These are phyloP conservation scores for Meyerozyma guilliermondii DNA, from an alignment of 1,139 yeast species.

Conservation along the genomic window DNA sequence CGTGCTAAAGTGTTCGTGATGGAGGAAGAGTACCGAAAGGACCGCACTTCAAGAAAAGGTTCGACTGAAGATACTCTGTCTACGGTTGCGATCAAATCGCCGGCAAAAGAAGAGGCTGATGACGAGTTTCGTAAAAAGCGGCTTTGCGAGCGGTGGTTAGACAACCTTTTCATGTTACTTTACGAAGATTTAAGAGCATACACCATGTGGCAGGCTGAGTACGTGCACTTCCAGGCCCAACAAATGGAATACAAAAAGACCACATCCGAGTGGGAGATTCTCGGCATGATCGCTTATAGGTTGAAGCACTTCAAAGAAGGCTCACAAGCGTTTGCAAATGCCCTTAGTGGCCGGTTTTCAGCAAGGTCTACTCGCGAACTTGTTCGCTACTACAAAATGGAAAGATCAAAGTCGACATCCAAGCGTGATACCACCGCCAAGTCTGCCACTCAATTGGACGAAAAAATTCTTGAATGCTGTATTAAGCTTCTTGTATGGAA, in stretches of 20 bases:
- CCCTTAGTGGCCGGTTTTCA: constrained; percentile 72
- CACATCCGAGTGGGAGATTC: constrained; percentile 89
- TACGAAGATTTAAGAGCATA: constrained; percentile 87
- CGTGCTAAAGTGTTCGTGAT: constrained; percentile 87
- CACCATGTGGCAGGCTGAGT: constrained; percentile 89
- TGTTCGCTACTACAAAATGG: constrained; percentile 58
- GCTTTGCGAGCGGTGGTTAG: constrained; percentile 93
- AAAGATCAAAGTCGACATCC: constrained; percentile 30
- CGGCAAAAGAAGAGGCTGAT: constrained; percentile 24
- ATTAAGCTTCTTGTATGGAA: constrained; percentile 88
- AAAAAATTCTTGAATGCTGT: constrained; percentile 60
- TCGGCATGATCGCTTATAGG: constrained; percentile 77
- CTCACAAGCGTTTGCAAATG: constrained; percentile 75
- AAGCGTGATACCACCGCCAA: constrained; percentile 30
- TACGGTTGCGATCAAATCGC: constrained; percentile 9
- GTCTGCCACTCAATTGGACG: constrained; percentile 47
- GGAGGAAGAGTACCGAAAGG: constrained; percentile 82
- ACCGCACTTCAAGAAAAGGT: constrained; percentile 17
- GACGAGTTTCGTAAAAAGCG: constrained; percentile 63
- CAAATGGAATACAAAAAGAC: constrained; percentile 72
- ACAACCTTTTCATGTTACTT: constrained; percentile 76
- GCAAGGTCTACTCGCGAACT: constrained; percentile 76
- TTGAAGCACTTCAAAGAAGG: constrained; percentile 79
- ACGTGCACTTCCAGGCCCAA: constrained; percentile 56
- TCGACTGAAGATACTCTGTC: constrained; percentile 4